These are phyloP conservation scores for Suzukiozyma palmioleophila DNA, from an alignment of 1,139 yeast genomes.

Conservation along the genomic window DNA sequence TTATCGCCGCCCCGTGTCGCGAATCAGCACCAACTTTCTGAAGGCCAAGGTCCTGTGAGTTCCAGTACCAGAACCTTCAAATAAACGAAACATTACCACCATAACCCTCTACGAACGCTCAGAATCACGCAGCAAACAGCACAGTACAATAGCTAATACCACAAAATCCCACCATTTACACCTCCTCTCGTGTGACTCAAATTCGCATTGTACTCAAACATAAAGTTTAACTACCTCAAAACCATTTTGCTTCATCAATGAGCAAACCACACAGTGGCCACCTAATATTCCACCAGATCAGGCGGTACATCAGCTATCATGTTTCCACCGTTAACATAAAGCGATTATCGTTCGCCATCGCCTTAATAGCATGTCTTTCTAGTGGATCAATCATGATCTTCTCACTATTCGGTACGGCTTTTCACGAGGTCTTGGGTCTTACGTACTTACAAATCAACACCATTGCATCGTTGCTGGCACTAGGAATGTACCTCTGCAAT, in stretches of 20 bases:
- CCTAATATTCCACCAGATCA: slow-evolving; percentile 15
- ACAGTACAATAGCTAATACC: too few relatives aligned
- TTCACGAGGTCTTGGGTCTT: slow-evolving; percentile 55
- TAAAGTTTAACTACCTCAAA: too few relatives aligned
- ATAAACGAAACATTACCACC: too few relatives aligned
- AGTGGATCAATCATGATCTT: slow-evolving; percentile 82
- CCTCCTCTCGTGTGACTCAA: too few relatives aligned
- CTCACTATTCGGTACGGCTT: slow-evolving; percentile 71
- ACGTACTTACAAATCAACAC: slow-evolving; percentile 70
- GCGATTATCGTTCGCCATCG: slow-evolving; percentile 31
- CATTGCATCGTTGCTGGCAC: slow-evolving; percentile 68
- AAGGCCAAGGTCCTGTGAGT: too few relatives aligned
- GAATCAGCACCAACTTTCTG: too few relatives aligned
- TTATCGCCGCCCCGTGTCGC: too few relatives aligned
- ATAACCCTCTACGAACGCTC: too few relatives aligned
- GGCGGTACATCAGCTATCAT: slow-evolving; percentile 20
- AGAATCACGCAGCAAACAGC: too few relatives aligned
- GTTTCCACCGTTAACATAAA: slow-evolving; percentile 24
- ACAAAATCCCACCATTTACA: too few relatives aligned
- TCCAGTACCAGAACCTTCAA: too few relatives aligned
- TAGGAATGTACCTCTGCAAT: slow-evolving; percentile 82
- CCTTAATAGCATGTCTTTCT: slow-evolving; percentile 57
- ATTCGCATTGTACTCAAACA: too few relatives aligned
- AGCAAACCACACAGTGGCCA: slow-evolving; percentile 1
- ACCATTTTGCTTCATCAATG: background rate